These are phyloP conservation scores for Termitomyces sp. DNA, from an alignment of 1,284 basidiomycete species.

Conservation along the genomic window DNA sequence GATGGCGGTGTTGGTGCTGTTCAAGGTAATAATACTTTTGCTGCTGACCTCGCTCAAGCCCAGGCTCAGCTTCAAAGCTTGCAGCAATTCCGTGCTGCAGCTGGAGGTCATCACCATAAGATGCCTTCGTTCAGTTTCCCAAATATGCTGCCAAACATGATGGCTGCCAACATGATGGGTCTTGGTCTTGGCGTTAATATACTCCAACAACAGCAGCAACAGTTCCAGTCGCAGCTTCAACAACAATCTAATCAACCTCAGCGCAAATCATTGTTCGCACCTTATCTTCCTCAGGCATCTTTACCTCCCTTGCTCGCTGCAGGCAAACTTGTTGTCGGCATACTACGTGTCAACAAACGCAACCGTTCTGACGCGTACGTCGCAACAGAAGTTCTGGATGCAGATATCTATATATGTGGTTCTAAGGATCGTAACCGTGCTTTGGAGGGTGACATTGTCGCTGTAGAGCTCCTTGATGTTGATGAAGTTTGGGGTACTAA, in stretches of 20 bases:
- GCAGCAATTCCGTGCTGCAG: slow-evolving; percentile 94
- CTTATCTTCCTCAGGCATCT: slow-evolving; percentile 96
- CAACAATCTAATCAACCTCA: slow-evolving; percentile 87
- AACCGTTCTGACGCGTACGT: slow-evolving; percentile 99
- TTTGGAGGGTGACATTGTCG: slow-evolving; percentile 97
- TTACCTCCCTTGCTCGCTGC: slow-evolving; percentile 96
- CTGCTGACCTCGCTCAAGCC: slow-evolving; percentile 86
- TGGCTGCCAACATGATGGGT: slow-evolving; percentile 93
- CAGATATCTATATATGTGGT: slow-evolving; percentile 98
- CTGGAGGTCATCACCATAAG: slow-evolving; percentile 93
- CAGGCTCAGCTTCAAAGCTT: slow-evolving; percentile 95
- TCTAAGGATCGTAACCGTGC: slow-evolving; percentile 99
- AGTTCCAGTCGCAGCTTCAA: slow-evolving; percentile 86
- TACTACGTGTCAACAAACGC: slow-evolving; percentile 97
- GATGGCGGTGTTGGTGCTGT: slow-evolving; percentile 72
- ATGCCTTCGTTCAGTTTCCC: slow-evolving; percentile 97
- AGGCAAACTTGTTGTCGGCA: slow-evolving; percentile 97
- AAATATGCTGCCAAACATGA: slow-evolving; percentile 93
- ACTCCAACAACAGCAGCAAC: slow-evolving; percentile 84
- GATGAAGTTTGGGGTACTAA: slow-evolving; percentile 99
- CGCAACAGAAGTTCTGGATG: slow-evolving; percentile 97
- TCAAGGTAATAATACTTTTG: slow-evolving; percentile 58
- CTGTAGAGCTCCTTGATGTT: slow-evolving; percentile 95
- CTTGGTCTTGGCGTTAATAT: slow-evolving; percentile 76
- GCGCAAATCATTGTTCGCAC: slow-evolving; percentile 98